These are phyloP conservation scores for Paraphoma chrysanthemicola DNA, from an alignment of 2,329 filamentous ascomycete genomes.

Conservation along the genomic window DNA sequence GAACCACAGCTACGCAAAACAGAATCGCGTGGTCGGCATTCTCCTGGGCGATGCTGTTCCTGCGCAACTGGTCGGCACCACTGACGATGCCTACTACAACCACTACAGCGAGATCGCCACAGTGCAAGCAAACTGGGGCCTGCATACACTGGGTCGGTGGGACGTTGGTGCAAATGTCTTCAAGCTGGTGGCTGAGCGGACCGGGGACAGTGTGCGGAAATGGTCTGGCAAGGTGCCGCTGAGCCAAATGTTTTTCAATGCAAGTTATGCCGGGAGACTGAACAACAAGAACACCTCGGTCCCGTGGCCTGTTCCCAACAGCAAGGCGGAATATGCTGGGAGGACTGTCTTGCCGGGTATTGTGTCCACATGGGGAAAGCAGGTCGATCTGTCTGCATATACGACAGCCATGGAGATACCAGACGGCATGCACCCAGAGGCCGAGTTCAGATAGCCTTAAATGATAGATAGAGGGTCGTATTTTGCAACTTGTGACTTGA, in stretches of 20 bases:
- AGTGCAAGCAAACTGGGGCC: slow-evolving; percentile 55
- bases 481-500: not conserved
- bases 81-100: slow-evolving; percentile 66
- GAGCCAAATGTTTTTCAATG: slow-evolving; percentile 41
- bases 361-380: slow-evolving; percentile 31
- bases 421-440: slow-evolving; percentile 43
- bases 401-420: slow-evolving; percentile 40
- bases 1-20: slow-evolving; percentile 70
- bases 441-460: slow-evolving; percentile 27
- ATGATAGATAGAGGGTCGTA: not conserved
- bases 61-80: slow-evolving; percentile 67
- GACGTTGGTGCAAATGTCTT: slow-evolving; percentile 58
- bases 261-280: slow-evolving; percentile 39
- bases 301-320: slow-evolving; percentile 40
- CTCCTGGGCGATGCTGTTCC: slow-evolving; percentile 79
- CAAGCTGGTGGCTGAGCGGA: slow-evolving; percentile 38
- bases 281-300: slow-evolving; percentile 36
- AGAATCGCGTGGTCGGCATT: slow-evolving; percentile 74
- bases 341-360: slow-evolving; percentile 35
- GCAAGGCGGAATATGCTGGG: slow-evolving; percentile 30
- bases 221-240: slow-evolving; percentile 38
- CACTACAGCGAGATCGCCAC: slow-evolving; percentile 56
- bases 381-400: slow-evolving; percentile 32
- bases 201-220: slow-evolving; percentile 29
- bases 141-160: slow-evolving; percentile 55